Evolutionary conservation across 1,284 basidiomycete species (phyloP), one percentile per base, ranked within the genome.

Genomic region (Cryptococcus sp.): DNA sequence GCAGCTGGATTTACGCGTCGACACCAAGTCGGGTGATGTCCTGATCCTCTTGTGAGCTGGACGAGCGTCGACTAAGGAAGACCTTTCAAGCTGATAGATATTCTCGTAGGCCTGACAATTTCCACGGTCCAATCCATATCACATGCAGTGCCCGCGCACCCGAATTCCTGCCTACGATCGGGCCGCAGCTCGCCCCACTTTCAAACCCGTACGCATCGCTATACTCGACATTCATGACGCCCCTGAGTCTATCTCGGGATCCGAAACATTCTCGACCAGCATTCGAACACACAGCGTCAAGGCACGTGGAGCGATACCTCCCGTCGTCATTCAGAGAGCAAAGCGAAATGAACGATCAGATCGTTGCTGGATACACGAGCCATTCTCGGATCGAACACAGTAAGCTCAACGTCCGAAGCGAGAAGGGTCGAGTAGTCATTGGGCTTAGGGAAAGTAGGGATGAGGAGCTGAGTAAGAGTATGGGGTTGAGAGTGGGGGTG

Each of bases 21-120:
- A 73, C 35, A 72, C 72, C 3, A 71, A 66, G 35, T 49, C 64
- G 2, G 75, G 73, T 5, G 73, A 77, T 57, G 64, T 77, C 7
- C 51, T 75, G 38, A 52, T 77, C 1, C 58, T 77, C 5, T 60
- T 77, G 68, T 72, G 35, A 60, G 70, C 53, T 38, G 38, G 17
- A 13, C 19, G 15, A 5, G 22, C 30, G 27, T 42, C 19, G 19
- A 4, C 16, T 46, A 20, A 22, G 8, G 15, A 8, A 23, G 16
- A 42, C 22, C 16, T 10, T 35, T 30, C 7, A 10, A 35, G 30
- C 30, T 22, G 54, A 50, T 20, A 19, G 47, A 47, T 30, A 17
- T 19, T 40, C 19, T 17, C 7, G 6, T 39, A 72, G 70, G 10
- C 75, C 74, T 1, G 59, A 66, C 13, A 64, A 58, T 22, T 77